Evolutionary conservation across 2,329 filamentous ascomycete species (phyloP).

Genomic region (Fusarium armeniacum): DNA sequence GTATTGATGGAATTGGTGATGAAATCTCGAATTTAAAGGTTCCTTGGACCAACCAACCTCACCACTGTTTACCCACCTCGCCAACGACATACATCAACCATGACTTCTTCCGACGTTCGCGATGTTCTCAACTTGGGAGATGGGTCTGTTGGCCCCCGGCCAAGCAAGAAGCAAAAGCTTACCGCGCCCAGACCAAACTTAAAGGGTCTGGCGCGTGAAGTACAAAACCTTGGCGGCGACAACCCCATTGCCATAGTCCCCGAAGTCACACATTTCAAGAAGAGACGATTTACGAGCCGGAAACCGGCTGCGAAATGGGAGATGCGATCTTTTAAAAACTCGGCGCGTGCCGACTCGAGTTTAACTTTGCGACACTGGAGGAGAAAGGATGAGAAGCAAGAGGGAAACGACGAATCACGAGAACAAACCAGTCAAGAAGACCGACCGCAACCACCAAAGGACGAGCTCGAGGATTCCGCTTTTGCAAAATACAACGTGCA

Average conservation of each 20-base stretch:
- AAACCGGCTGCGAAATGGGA: conserved; percentile 75
- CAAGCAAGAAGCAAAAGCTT: conserved; percentile 81
- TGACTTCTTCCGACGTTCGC: conserved; percentile 85
- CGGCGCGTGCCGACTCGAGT: conserved; percentile 76
- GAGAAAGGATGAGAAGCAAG: conserved; percentile 68
- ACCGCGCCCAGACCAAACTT: conserved; percentile 71
- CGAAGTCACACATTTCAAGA: conserved; percentile 71
- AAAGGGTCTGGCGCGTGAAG: conserved; percentile 75
- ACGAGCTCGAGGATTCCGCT: conserved; percentile 68
- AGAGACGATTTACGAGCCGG: conserved; percentile 66
- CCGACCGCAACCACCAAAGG: conserved; percentile 40
- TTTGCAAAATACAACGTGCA: conserved; percentile 93
- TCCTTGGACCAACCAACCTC: conserved; percentile 12
- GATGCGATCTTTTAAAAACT: conserved; percentile 79
- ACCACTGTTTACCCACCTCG: not conserved
- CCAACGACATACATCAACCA: conserved; percentile 56
- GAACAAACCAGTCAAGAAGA: conserved; percentile 49
- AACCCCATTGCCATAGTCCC: conserved; percentile 77
- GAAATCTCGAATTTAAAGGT: conserved; percentile 37
- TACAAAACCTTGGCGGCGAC: conserved; percentile 75
- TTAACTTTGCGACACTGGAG: conserved; percentile 86
- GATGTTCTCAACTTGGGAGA: conserved; percentile 88
- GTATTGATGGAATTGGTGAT: conserved; percentile 44
- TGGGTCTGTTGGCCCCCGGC: conserved; percentile 63
- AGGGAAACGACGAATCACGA: conserved; percentile 49